These are phyloP conservation scores for Wickerhamiella sergipiensis DNA, from an alignment of 805 yeast species.

Conservation along the genomic window DNA sequence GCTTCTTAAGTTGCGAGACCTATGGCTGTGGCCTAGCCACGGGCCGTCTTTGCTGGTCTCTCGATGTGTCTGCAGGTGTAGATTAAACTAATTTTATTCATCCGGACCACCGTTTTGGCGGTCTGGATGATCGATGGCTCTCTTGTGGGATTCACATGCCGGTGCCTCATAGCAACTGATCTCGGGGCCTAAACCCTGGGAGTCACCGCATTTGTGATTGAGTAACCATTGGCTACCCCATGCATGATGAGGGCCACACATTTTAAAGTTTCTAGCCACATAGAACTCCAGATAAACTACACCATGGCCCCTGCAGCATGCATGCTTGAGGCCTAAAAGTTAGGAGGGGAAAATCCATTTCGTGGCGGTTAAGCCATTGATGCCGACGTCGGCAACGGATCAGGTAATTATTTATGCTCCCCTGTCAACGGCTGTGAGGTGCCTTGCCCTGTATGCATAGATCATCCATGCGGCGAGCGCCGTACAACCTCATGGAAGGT, in stretches of 20 bases:
- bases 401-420: neutral
- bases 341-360: too few species aligned
- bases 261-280: neutral
- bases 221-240: neutral
- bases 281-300: neutral
- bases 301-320: neutral
- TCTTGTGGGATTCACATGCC: neutral
- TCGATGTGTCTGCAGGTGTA: conserved; percentile 21
- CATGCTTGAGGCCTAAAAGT: neutral
- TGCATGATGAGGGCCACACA: neutral
- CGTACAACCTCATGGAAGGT: neutral
- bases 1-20: neutral
- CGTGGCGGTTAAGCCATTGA: too few species aligned
- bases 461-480: neutral
- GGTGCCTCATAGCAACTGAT: neutral
- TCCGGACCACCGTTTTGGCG: conserved; percentile 6
- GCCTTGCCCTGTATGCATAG: neutral
- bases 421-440: neutral
- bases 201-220: neutral
- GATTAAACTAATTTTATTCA: conserved; percentile 3
- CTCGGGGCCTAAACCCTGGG: neutral
- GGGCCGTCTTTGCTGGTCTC: conserved; percentile 1
- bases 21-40: neutral
- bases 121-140: neutral
- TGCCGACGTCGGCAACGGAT: neutral